Conservation (phyloP, 352 stramenopile genomes). For the Globisporangium apiculatum region DNA sequence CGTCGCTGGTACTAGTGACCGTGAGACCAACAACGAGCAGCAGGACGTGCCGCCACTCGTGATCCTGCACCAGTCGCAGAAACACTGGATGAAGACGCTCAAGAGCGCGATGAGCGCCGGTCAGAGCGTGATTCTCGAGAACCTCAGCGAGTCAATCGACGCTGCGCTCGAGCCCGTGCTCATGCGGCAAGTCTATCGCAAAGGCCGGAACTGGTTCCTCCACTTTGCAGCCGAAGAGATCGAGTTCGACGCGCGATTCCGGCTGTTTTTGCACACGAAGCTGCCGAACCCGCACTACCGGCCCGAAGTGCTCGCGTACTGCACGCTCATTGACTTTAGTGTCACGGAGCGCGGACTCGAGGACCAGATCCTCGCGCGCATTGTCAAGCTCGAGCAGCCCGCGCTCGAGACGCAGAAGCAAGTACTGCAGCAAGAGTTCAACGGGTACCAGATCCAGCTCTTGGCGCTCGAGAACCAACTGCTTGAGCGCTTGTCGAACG, state of each 20-base stretch:
- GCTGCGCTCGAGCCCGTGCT: constrained; percentile 85
- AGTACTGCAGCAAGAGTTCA: constrained; percentile 85
- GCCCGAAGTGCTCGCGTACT: constrained; percentile 89
- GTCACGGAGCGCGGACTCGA: constrained; percentile 88
- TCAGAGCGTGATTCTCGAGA: constrained; percentile 88
- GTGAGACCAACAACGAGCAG: too few relatives aligned
- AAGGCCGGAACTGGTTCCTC: constrained; percentile 86
- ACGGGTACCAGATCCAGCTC: constrained; percentile 91
- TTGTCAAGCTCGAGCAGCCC: constrained; percentile 88
- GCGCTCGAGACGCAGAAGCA: constrained; percentile 87
- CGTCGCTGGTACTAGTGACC: too few relatives aligned
- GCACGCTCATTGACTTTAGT: constrained; percentile 93
- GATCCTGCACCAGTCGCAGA: constrained; percentile 69
- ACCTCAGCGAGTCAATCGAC: constrained; percentile 83
- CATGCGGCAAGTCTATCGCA: constrained; percentile 83
- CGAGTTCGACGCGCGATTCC: constrained; percentile 85
- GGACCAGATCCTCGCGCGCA: constrained; percentile 84
- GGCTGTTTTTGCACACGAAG: constrained; percentile 89
- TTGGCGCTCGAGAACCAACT: constrained; percentile 86
- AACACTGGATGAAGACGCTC: constrained; percentile 68
- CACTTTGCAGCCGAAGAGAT: constrained; percentile 86
- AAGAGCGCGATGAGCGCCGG: constrained; percentile 69
- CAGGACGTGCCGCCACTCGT: constrained; percentile 28
- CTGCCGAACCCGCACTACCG: constrained; percentile 90
- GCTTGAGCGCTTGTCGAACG: constrained; percentile 87